Evolutionary conservation across 2,329 filamentous ascomycete species (phyloP).

Genomic region (Teratosphaeria gauchensis): DNA sequence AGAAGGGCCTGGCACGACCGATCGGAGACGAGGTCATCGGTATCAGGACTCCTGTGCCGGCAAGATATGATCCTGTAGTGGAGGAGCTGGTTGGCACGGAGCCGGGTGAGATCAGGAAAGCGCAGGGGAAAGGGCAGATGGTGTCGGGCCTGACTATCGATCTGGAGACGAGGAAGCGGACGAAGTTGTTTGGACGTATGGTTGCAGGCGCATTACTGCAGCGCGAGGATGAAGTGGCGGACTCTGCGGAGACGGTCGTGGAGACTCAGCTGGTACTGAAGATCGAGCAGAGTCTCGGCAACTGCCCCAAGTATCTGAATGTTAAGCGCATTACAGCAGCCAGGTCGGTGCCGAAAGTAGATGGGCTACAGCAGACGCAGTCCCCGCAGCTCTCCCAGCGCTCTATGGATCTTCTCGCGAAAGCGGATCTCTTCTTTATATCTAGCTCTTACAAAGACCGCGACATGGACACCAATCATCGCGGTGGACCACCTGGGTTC

Average conservation of each 20-base stretch:
- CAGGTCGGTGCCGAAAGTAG: constrained; percentile 43
- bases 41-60: constrained; percentile 52
- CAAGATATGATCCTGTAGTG: constrained; percentile 59
- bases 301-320: constrained; percentile 83
- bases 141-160: constrained; percentile 55
- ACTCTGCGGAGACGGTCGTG: constrained; percentile 17
- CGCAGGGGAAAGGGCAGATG: constrained; percentile 38
- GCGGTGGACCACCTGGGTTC: constrained; percentile 67
- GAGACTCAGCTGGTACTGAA: constrained; percentile 53
- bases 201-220: constrained; percentile 49
- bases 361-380: constrained; percentile 30
- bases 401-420: constrained; percentile 50
- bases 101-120: constrained; percentile 34
- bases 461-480: constrained; percentile 77
- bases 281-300: constrained; percentile 64
- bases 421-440: constrained; percentile 70
- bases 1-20: constrained; percentile 55
- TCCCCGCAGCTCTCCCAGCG: constrained; percentile 38
- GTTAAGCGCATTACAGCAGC: constrained; percentile 54
- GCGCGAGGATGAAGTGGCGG: constrained; percentile 23
- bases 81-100: constrained; percentile 47
- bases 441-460: constrained; percentile 51
- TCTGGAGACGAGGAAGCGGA: constrained; percentile 56
- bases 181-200: constrained; percentile 65
- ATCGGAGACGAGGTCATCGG: constrained; percentile 56